Base-by-base conservation (phyloP, 768 basidiomycete species). In the Xerocomus potaroensis region DNA sequence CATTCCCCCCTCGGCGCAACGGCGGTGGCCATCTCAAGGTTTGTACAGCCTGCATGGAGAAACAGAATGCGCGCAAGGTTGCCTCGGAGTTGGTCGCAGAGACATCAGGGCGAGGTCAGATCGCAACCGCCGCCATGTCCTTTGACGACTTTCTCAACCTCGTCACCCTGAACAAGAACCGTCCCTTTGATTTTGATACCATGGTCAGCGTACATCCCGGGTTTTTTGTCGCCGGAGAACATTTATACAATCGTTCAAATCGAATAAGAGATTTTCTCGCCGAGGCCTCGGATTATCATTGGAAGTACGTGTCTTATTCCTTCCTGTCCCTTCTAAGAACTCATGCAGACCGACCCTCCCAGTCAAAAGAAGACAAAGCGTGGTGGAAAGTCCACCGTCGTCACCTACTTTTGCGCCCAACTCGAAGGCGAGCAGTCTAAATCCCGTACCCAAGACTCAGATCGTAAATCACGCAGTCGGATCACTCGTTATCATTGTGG, bases 341-440 rank as follows among this genome's bases (percentile, higher is more conserved):
- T 42, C 49, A 57, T 31, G 12, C 26, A 18, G 5, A 19, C 18
- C 3, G 22, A 5, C 23, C 23, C 12, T 15, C 22, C 14, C 21
- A 66, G 64, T 14, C 64, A 66, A 50, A 66, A 66, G 53, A 66
- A 66, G 54, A 66, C 64, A 6, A 66, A 68, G 36, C 64, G 66
- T 11, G 64, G 66, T 8, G 64, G 64, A 24, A 66, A 62, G 24
- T 66, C 66, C 1, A 68, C 64, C 19, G 64, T 66, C 51, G 64
- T 66, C 38, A 68, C 64, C 32, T 66, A 66, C 54, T 66, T 67
- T 30, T 66, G 64, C 7, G 64, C 64, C 9, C 64, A 66, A 40
- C 64, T 66, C 41, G 64, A 66, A 41, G 64, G 64, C 34, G 64
- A 66, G 35, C 64, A 66, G 23, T 62, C 66, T 15, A 65, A 67